Percentiles rank a stretch among this genome's conserved stretches.
phyloP scores from a whole-genome alignment of 495 filamentous ascomycete genomes.

The Acidomyces sp. region DNA sequence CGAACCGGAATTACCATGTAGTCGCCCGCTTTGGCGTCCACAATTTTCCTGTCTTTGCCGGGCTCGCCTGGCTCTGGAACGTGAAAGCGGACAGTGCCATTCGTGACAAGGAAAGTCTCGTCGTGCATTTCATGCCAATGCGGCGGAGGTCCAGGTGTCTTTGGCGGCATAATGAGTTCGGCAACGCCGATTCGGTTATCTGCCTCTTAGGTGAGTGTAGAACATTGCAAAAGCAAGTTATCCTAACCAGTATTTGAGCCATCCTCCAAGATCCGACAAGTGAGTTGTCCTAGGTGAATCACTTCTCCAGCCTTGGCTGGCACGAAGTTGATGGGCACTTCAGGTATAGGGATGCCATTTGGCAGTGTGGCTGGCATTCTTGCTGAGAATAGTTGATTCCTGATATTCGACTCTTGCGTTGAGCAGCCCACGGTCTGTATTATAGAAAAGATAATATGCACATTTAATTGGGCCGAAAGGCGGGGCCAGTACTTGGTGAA shows the following conservation, averaged over 20 bases:
- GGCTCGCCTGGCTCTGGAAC: constrained; percentile 26
- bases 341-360: constrained; percentile 24
- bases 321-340: constrained; percentile 30
- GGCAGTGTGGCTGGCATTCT: constrained; percentile 5
- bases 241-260: constrained; percentile 28
- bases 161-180: constrained; percentile 35
- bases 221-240: no score
- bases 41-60: constrained; percentile 20
- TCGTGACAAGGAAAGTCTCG: constrained; percentile 41
- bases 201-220: no score
- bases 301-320: constrained; percentile 29
- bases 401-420: no score
- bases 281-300: constrained; percentile 28
- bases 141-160: constrained; percentile 33
- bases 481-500: no score
- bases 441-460: no score
- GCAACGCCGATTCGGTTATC: constrained; percentile 39
- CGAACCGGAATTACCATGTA: constrained; percentile 39
- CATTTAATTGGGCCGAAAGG: no score
- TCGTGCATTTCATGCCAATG: constrained; percentile 43
- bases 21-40: constrained; percentile 38
- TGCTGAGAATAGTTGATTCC: no score
- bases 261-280: constrained; percentile 37
- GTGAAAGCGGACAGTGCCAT: constrained; percentile 34
- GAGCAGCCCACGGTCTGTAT: no score